These are phyloP conservation scores for Fusarium sp. DNA, from an alignment of 2,329 filamentous ascomycete genomes.

Conservation along the genomic window DNA sequence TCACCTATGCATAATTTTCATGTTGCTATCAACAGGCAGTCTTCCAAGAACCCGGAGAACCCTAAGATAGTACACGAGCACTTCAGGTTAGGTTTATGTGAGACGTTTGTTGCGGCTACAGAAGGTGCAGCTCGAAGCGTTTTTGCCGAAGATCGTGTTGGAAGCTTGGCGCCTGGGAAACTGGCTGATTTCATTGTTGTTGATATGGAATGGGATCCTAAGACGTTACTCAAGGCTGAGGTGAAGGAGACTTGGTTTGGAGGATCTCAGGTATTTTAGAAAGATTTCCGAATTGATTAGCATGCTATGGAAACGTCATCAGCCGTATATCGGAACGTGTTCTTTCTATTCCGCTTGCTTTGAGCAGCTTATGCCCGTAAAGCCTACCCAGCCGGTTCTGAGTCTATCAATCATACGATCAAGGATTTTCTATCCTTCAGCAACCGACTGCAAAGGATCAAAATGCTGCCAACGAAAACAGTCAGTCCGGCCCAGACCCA, in stretches of 20 bases:
- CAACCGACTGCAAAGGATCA: conserved; percentile 1
- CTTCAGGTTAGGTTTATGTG: conserved; percentile 59
- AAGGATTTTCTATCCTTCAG: not conserved
- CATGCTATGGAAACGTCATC: not conserved
- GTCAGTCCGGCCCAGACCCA: conserved; percentile 36
- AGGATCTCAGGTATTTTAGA: conserved; percentile 40
- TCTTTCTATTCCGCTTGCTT: not conserved
- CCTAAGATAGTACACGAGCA: conserved; percentile 58
- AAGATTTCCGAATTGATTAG: too few species aligned
- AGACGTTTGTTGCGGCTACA: conserved; percentile 61
- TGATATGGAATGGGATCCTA: conserved; percentile 59
- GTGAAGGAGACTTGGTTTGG: conserved; percentile 62
- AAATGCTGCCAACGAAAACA: conserved; percentile 8
- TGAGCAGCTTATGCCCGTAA: rapidly evolving
- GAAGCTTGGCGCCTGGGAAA: conserved; percentile 59
- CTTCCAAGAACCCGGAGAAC: conserved; percentile 55
- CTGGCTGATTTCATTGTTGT: conserved; percentile 62
- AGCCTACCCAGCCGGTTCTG: rapidly evolving
- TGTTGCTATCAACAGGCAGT: conserved; percentile 64
- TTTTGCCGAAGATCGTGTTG: conserved; percentile 58
- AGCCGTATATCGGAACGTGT: not conserved
- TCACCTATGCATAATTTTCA: conserved; percentile 62
- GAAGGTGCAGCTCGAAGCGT: conserved; percentile 61
- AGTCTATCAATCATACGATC: not conserved
- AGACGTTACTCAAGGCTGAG: conserved; percentile 54